Conservation (phyloP, 1,284 basidiomycete species). For the Marasmius oreades region DNA sequence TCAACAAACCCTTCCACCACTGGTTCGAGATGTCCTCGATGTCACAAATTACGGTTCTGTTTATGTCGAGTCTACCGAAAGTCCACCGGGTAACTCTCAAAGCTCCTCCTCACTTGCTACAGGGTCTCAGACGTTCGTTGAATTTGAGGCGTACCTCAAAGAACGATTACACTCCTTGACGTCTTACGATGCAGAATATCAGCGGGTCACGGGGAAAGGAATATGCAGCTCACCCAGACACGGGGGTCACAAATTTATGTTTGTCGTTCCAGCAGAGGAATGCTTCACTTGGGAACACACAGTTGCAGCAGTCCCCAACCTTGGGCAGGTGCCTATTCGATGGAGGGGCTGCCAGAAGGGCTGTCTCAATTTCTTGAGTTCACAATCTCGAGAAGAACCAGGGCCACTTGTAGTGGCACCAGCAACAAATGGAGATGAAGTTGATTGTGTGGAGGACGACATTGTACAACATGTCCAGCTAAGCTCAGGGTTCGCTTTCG, state of each 20-base stretch:
- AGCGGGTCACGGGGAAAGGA: constrained; percentile 34
- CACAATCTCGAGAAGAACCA: constrained; percentile 11
- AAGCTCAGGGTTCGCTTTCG: background rate
- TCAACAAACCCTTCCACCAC: constrained; percentile 15
- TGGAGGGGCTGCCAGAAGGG: constrained; percentile 66
- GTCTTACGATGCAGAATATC: constrained; percentile 13
- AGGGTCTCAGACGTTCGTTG: background rate
- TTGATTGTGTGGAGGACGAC: constrained; percentile 6
- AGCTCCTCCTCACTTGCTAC: background rate
- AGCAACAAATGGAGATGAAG: constrained; percentile 3
- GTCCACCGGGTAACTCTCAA: background rate
- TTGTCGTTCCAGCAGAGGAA: constrained; percentile 57
- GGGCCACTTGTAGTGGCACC: background rate
- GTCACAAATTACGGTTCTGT: constrained; percentile 20
- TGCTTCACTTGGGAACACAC: constrained; percentile 60
- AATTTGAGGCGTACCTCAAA: background rate
- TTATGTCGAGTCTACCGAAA: constrained; percentile 13
- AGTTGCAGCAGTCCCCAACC: constrained; percentile 44
- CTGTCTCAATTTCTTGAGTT: constrained; percentile 58
- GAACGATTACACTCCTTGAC: constrained; percentile 15
- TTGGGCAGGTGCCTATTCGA: constrained; percentile 58
- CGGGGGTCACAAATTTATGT: constrained; percentile 31
- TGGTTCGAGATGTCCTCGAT: background rate
- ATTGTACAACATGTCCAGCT: background rate
- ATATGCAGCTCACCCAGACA: constrained; percentile 55